Base-by-base conservation (phyloP, 495 filamentous ascomycete genomes). In the Penicillium atrosanguineum region DNA sequence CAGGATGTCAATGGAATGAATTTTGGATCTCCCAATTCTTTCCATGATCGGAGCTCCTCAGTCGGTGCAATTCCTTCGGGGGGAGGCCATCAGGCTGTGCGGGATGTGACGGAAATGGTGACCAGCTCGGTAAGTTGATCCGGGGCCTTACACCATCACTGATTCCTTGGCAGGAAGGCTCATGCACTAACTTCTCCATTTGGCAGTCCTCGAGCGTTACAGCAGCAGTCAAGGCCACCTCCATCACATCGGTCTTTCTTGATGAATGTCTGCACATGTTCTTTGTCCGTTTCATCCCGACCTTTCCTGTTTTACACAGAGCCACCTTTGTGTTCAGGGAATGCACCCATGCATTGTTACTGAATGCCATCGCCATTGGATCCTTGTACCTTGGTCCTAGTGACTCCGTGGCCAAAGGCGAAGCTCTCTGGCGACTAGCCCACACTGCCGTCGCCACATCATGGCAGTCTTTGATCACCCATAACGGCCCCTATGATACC, bases 211-310 rank as follows among this genome's bases (percentile, higher is more conserved):
- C 73, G 1, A 73, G 66, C 45, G 69, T 77, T 7, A 77, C 75
- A 11, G 73, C 75, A 41, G 75, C 72, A 16, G 71, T 76, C 26
- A 76, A 79, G 50, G 65, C 74, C 21, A 73, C 67, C 2, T 77
- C 73, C 5, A 66, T 79, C 20, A 77, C 73, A 31, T 79, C 75
- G 1, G 74, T 79, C 18, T 77, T 79, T 29, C 60, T 79, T 6
- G 75, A 79, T 45, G 73, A 77, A 50, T 77, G 75, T 49, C 52
- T 79, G 6, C 75, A 79, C 48, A 76, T 79, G 73, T 79, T 79
- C 66, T 79, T 79, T 44, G 72, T 69, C 12, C 67, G 72, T 12
- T 79, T 79, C 49, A 78, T 78, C 16, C 74, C 75, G 6, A 77
- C 74, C 2, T 79, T 79, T 25, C 76, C 76, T 5, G 66, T 79